Evolutionary conservation across 495 filamentous ascomycete genomes (phyloP).

Genomic region (Cercophora newfieldiana): DNA sequence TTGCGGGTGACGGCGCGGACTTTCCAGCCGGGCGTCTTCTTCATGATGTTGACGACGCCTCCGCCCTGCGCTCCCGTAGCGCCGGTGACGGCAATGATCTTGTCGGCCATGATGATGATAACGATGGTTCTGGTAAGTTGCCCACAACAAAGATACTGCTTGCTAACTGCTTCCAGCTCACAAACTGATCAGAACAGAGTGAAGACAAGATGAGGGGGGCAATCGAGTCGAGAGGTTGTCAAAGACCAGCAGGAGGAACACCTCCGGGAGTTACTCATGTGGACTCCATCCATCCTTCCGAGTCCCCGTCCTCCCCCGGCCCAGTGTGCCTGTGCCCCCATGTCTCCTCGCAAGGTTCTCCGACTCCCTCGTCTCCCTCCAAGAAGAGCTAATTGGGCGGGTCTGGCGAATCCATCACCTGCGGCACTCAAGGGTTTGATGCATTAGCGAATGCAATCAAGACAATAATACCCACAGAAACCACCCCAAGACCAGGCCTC

Average conservation of each 20-base stretch:
- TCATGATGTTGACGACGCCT: conserved; percentile 23
- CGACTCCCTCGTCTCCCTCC: no score
- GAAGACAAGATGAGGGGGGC: no score
- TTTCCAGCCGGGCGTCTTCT: conserved; percentile 17
- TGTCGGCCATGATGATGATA: conserved; percentile 9
- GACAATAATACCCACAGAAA: not conserved
- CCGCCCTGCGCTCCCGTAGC: conserved; percentile 26
- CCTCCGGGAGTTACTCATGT: no score
- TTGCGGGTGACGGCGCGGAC: conserved; percentile 27
- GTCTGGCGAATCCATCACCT: not conserved
- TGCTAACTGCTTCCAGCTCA: not conserved
- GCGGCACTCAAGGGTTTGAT: not conserved
- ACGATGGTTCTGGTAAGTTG: no score
- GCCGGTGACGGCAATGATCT: conserved; percentile 22
- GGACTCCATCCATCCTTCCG: no score
- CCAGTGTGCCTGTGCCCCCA: no score
- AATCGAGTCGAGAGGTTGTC: no score
- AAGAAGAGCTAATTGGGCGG: not conserved
- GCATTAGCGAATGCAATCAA: not conserved
- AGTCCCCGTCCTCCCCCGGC: no score
- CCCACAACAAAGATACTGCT: not conserved
- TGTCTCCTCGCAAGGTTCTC: no score
- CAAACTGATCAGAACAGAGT: no score
- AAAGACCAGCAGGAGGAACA: no score
- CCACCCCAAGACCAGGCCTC: not conserved